Evolutionary conservation across 441 rosid species (phyloP), one percentile per base, ranked within the genome.

Genomic region (Eutrema salsugineum): DNA sequence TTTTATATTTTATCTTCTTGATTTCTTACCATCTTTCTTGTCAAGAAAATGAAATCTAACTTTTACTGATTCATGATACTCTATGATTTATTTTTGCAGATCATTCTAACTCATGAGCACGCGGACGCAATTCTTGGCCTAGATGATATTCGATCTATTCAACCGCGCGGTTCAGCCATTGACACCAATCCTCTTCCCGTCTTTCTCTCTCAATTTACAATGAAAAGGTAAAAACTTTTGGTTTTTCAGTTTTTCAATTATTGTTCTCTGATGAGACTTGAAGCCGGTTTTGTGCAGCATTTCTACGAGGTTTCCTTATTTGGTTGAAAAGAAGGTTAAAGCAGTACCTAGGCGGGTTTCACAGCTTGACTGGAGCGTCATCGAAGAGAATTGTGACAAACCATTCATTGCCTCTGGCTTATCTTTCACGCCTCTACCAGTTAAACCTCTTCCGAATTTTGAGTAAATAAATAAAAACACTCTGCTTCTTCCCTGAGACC

Each of bases 51-150:
- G 28, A 50, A 66, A 40, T 39, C n/a, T 59, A 16, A 43, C 27
- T 32, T 70, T 16, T 46, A 39, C 15, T 61, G 20, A n/a, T 38
- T 14, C 15, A n/a, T 28, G 46, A 14, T 14, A 0, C 40, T 53
- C 16, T 74, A 22, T 69, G 10, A 58, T 76, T 11, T n/a, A n/a
- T n/a, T 82, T 33, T 83, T 42, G 55, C 89, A 94, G 99, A 86
- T 91, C 70, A 83, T 94, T 76, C 88, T 94, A 87, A 94, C 97
- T 75, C 99, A 94, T 76, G 99, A 94, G 75, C 99, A 94, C 63
- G 99, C 99, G 14, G 99, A 94, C 75, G 97, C 99, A 43, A 84
- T 90, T 84, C 96, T 84, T 76, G 99, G 97, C 60, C 84, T 94
- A 75, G 99, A 94, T 78, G 99, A 94, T 48, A 78, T 91, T 49